phyloP scores from a whole-genome alignment of 2,329 filamentous ascomycete species.

The Trichoderma endophyticum region DNA sequence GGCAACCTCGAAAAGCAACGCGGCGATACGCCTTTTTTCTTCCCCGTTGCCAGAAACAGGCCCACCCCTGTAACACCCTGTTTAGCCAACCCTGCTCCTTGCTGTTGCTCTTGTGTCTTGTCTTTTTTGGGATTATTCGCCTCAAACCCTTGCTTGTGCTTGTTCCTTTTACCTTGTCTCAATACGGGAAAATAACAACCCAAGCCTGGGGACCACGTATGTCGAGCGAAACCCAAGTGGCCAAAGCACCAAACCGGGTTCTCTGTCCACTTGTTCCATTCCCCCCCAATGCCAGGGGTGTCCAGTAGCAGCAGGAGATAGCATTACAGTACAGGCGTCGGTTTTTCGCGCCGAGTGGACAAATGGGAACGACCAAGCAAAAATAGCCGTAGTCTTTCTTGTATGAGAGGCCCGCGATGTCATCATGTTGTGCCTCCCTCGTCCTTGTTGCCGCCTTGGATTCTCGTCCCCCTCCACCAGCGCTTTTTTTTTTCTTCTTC shows the following conservation, averaged over 20 bases:
- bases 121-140: background rate
- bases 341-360: background rate
- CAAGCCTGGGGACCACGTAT: conserved; percentile 3
- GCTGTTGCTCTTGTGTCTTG: background rate
- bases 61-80: background rate
- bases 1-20: background rate
- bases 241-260: background rate
- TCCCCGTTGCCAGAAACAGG: background rate
- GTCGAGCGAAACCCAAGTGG: background rate
- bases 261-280: background rate
- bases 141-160: background rate
- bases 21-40: no score
- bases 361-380: background rate
- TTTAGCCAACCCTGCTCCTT: background rate
- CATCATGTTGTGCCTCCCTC: conserved; percentile 14
- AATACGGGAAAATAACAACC: background rate
- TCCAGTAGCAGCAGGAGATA: no score
- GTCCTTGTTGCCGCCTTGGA: background rate
- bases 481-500: background rate
- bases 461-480: background rate
- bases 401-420: conserved; percentile 4
- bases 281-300: background rate
- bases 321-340: background rate
- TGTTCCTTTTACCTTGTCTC: background rate
- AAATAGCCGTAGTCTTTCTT: background rate